phyloP scores from a whole-genome alignment of 352 stramenopile genomes.

The Phytopythium sindhum region DNA sequence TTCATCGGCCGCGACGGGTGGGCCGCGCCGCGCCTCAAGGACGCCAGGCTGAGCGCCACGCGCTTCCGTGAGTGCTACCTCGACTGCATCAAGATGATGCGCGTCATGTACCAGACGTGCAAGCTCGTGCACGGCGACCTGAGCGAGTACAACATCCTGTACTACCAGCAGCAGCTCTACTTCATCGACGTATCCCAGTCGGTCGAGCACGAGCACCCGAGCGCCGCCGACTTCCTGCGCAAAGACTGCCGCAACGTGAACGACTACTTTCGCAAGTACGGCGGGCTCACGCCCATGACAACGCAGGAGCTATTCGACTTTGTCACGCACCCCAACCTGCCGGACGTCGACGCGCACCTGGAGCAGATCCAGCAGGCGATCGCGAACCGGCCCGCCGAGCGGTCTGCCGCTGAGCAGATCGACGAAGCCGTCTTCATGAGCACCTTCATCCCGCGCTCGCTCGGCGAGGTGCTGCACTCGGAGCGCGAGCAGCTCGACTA shows the following conservation, averaged over 20 bases:
- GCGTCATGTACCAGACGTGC: conserved; percentile 95
- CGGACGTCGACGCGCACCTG: conserved; percentile 81
- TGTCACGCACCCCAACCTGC: conserved; percentile 78
- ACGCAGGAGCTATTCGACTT: conserved; percentile 97
- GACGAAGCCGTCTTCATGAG: conserved; percentile 94
- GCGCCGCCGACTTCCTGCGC: conserved; percentile 96
- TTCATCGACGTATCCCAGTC: conserved; percentile 99
- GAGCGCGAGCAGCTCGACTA: conserved; percentile 85
- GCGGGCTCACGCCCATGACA: conserved; percentile 90
- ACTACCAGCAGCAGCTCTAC: conserved; percentile 94
- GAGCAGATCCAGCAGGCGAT: conserved; percentile 90
- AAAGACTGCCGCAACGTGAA: conserved; percentile 98
- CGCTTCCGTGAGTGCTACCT: conserved; percentile 94
- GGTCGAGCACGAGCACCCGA: conserved; percentile 98
- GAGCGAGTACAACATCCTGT: conserved; percentile 99
- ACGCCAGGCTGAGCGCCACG: conserved; percentile 90
- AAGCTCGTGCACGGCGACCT: conserved; percentile 98
- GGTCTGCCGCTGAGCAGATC: conserved; percentile 80
- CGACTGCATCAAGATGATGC: conserved; percentile 95
- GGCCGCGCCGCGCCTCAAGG: conserved; percentile 93
- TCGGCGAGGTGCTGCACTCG: conserved; percentile 92
- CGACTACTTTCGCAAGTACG: conserved; percentile 94
- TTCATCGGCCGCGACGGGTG: conserved; percentile 96
- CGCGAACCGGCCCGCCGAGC: conserved; percentile 53
- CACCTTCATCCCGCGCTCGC: conserved; percentile 92